Evolutionary conservation across 129 eudicot genomes (phyloP).

Genomic region (Centrapalus pauciflorus): DNA sequence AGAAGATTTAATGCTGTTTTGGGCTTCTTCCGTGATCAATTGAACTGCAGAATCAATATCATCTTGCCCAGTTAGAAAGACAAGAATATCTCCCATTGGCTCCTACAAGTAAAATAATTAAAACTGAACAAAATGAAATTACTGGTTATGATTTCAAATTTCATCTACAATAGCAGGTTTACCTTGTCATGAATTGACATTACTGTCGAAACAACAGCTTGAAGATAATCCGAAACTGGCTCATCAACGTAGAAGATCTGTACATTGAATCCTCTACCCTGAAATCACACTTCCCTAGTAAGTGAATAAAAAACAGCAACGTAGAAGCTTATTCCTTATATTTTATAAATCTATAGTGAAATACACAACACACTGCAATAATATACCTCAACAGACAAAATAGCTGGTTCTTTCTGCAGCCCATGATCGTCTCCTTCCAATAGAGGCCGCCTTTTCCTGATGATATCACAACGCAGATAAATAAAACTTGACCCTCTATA

Average conservation of each 20-base stretch:
- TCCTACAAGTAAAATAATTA: slow-evolving; percentile 37
- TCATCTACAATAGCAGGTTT: neutral
- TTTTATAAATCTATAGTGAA: neutral
- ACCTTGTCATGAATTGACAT: slow-evolving; percentile 79
- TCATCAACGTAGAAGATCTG: slow-evolving; percentile 70
- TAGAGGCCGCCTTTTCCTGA: slow-evolving; percentile 56
- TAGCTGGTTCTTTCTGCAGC: slow-evolving; percentile 73
- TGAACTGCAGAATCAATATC: slow-evolving; percentile 92
- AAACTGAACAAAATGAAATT: neutral
- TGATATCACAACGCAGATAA: neutral
- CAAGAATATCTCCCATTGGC: slow-evolving; percentile 89
- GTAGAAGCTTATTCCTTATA: slow-evolving; percentile 2
- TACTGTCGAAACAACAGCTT: slow-evolving; percentile 85
- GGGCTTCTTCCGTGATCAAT: slow-evolving; percentile 77
- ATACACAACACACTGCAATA: neutral
- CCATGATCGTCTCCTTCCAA: slow-evolving; percentile 45
- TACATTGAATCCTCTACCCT: slow-evolving; percentile 95
- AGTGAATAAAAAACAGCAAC: slow-evolving; percentile 13
- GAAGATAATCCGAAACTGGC: slow-evolving; percentile 88
- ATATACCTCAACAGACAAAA: slow-evolving; percentile 92
- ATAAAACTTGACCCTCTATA: neutral
- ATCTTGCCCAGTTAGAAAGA: slow-evolving; percentile 97
- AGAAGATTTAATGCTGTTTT: slow-evolving; percentile 39
- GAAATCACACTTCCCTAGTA: slow-evolving; percentile 20
- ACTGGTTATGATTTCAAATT: neutral